Evolutionary conservation across 177 flowering plant genomes (phyloP).

Genomic region (Vitis hybrid): DNA sequence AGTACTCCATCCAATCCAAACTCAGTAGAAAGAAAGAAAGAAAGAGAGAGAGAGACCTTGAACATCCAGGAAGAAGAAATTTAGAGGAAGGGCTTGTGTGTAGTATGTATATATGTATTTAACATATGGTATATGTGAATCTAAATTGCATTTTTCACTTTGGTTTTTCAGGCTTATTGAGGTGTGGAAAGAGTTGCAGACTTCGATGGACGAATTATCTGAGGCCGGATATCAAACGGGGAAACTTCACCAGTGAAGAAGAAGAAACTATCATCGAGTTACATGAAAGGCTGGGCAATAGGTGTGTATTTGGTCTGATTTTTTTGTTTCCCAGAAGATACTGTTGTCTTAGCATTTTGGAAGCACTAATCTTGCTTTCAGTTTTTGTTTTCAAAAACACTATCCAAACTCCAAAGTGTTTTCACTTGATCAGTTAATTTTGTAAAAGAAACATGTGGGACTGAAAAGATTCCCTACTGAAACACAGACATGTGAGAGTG

Average conservation of each 20-base stretch:
- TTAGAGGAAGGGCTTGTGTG: too few relatives aligned
- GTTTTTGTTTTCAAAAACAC: too few relatives aligned
- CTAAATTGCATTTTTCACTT: not conserved
- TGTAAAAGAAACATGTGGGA: not conserved
- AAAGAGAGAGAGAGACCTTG: not conserved
- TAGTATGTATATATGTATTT: too few relatives aligned
- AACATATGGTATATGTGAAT: too few relatives aligned
- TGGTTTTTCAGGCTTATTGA: conserved; percentile 23
- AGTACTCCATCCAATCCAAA: not conserved
- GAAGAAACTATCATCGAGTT: conserved; percentile 46
- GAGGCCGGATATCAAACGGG: conserved; percentile 43
- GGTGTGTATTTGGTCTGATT: conserved; percentile 13
- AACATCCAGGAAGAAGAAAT: not conserved
- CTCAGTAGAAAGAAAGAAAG: too few relatives aligned
- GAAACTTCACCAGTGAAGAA: conserved; percentile 51
- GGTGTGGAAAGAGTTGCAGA: conserved; percentile 48
- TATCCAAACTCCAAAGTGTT: not conserved
- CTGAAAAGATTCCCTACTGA: conserved; percentile 8
- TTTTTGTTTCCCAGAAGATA: too few relatives aligned
- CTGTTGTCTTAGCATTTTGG: too few relatives aligned
- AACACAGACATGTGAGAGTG: too few relatives aligned
- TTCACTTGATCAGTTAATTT: not conserved
- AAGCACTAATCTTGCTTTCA: too few relatives aligned
- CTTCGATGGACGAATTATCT: conserved; percentile 42
- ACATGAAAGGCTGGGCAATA: conserved; percentile 47